A percentile compares a stretch with the other conserved stretches of the same genome.
These are phyloP conservation scores for Boletus rufocinnamomeus DNA, from an alignment of 768 basidiomycete species.

Conservation along the genomic window DNA sequence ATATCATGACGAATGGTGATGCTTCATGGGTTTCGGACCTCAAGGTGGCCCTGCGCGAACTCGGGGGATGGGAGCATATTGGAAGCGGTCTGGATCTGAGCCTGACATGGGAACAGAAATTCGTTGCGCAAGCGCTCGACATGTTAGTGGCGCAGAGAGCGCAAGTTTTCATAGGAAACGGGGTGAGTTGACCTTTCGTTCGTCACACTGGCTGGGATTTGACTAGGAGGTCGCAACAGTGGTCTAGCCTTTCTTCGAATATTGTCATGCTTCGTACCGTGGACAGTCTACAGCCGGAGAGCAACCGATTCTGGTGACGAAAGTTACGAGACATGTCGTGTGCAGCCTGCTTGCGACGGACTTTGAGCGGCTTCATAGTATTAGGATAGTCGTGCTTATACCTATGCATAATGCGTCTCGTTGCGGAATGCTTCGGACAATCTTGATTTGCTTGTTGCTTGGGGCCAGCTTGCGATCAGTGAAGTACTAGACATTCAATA, in stretches of 20 bases:
- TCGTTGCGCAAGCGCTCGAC: conserved; percentile 48
- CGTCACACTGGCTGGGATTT: not conserved
- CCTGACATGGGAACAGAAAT: conserved; percentile 44
- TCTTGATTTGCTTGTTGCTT: not conserved
- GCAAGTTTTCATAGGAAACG: conserved; percentile 53
- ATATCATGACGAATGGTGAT: conserved; percentile 50
- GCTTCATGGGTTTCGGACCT: conserved; percentile 42
- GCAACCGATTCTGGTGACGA: conserved; percentile 39
- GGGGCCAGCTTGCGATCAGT: not conserved
- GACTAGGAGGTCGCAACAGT: conserved; percentile 27
- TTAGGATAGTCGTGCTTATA: not conserved
- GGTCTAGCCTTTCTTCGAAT: conserved; percentile 44
- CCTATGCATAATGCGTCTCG: not conserved
- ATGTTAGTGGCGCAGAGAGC: conserved; percentile 50
- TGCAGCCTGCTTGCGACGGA: not conserved
- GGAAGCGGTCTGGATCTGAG: conserved; percentile 43
- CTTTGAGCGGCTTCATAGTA: not conserved
- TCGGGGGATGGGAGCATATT: conserved; percentile 40
- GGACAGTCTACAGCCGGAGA: conserved; percentile 27
- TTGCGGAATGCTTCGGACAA: not conserved
- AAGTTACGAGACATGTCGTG: no score
- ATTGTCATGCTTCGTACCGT: conserved; percentile 40
- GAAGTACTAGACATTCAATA: not conserved
- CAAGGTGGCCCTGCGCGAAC: conserved; percentile 33
- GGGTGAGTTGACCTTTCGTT: conserved; percentile 36